A percentile compares a stretch with the other conserved stretches of the same genome.
phyloP scores from a whole-genome alignment of 2,329 filamentous ascomycete genomes.

The Aspergillus arachidicola region DNA sequence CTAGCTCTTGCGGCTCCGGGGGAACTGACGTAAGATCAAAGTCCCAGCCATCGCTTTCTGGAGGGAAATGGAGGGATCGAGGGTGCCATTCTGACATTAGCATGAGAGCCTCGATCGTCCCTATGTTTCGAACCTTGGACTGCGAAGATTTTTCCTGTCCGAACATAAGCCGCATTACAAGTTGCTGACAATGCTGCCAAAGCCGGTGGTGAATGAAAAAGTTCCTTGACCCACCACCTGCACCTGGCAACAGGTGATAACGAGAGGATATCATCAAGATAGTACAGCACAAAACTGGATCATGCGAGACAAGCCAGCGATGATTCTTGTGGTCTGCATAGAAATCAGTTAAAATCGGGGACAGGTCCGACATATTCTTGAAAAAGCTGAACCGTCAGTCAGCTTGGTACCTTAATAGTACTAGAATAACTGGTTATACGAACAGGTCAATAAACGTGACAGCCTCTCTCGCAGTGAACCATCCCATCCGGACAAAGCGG shows the following conservation, averaged over 20 bases:
- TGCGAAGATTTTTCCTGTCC: constrained; percentile 57
- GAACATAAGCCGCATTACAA: constrained; percentile 57
- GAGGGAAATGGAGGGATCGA: constrained; percentile 56
- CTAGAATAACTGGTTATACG: constrained; percentile 14
- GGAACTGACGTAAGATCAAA: constrained; percentile 53
- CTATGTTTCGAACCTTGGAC: constrained; percentile 52
- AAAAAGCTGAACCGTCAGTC: constrained; percentile 42
- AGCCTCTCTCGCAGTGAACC: constrained; percentile 58
- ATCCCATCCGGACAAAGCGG: constrained; percentile 59
- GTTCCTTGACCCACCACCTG: constrained; percentile 50
- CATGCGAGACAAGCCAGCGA: constrained; percentile 51
- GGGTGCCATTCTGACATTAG: constrained; percentile 62
- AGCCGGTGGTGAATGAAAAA: constrained; percentile 58
- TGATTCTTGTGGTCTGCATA: constrained; percentile 55
- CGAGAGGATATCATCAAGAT: constrained; percentile 60
- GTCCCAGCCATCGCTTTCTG: constrained; percentile 58
- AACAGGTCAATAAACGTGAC: constrained; percentile 56
- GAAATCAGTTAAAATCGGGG: constrained; percentile 54
- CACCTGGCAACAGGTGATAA: constrained; percentile 49
- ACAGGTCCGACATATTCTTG: constrained; percentile 54
- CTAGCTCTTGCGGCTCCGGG: constrained; percentile 36
- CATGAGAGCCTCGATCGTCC: constrained; percentile 57
- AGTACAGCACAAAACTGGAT: constrained; percentile 56
- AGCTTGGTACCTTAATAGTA: neutral
- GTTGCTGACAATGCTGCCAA: constrained; percentile 58